Percentiles rank a stretch among this genome's conserved stretches.
phyloP scores from a whole-genome alignment of 768 basidiomycete genomes.

The Tulasnella sp. region DNA sequence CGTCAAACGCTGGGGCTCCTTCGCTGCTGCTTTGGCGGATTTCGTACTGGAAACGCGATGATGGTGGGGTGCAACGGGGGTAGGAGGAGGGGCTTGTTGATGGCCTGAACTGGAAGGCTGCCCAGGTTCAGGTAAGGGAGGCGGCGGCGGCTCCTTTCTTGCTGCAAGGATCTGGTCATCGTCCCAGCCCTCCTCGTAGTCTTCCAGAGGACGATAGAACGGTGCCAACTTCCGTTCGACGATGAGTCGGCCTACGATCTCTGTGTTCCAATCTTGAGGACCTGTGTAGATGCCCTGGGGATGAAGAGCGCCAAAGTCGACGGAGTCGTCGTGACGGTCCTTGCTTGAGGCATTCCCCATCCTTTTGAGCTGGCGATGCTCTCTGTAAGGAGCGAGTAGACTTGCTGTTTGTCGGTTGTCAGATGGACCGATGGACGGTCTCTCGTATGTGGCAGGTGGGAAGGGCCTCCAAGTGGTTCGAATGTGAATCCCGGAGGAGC shows the following conservation, averaged over 20 bases:
- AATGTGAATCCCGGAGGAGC: not conserved
- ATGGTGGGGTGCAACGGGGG: not conserved
- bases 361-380: not conserved
- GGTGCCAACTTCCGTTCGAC: conserved; percentile 81
- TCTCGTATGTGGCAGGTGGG: not conserved
- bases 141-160: conserved; percentile 53
- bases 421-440: not conserved
- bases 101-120: not conserved
- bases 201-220: conserved; percentile 92
- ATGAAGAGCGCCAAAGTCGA: conserved; percentile 69
- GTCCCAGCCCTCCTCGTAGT: conserved; percentile 81
- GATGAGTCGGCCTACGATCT: conserved; percentile 78
- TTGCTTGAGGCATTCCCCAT: conserved; percentile 82
- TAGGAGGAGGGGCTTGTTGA: not conserved
- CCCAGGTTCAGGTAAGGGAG: conserved; percentile 15
- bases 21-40: conserved; percentile 25
- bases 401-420: not conserved
- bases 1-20: conserved; percentile 51
- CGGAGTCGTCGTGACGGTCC: conserved; percentile 65
- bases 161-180: conserved; percentile 77
- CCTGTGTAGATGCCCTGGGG: conserved; percentile 83
- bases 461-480: not conserved
- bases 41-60: not conserved
- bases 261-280: conserved; percentile 79
- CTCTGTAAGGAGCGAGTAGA: not conserved